Conservation (phyloP, 2,329 filamentous ascomycete species). For the Ascochyta pisi region DNA sequence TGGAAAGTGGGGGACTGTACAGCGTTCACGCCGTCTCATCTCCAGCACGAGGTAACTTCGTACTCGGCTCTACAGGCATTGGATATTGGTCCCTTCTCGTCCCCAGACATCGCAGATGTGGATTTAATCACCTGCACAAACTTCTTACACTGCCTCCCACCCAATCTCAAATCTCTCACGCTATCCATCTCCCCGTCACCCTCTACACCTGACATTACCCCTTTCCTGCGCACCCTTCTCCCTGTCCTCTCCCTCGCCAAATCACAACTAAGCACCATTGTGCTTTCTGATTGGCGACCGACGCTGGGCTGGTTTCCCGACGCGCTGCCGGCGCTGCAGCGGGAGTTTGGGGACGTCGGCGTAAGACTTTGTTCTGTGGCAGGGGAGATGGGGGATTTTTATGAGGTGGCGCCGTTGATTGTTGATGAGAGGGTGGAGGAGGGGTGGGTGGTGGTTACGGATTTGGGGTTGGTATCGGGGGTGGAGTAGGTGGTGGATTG, state of each 20-base stretch:
- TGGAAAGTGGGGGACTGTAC: not conserved
- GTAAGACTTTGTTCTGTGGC: not conserved
- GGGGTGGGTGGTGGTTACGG: constrained; percentile 6
- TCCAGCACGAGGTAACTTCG: no score
- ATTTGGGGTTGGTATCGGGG: not conserved
- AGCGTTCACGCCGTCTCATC: no score
- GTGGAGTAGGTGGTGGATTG: not conserved
- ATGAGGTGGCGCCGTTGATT: not conserved
- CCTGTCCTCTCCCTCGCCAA: not conserved
- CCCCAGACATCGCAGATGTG: no score
- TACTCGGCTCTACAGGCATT: not conserved
- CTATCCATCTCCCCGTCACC: no score
- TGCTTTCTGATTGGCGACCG: constrained; percentile 3
- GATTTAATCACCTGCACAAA: not conserved
- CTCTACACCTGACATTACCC: no score
- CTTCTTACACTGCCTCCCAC: not conserved
- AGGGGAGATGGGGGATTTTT: not conserved
- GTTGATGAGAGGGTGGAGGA: not conserved
- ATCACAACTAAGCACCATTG: not conserved
- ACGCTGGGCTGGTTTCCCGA: constrained; percentile 6
- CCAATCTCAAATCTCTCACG: no score
- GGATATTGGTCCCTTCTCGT: not conserved
- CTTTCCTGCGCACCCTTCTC: no score
- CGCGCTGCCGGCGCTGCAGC: not conserved
- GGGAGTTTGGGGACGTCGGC: not conserved